These are phyloP conservation scores for Phellinidium pouzarii DNA, from an alignment of 1,284 basidiomycete genomes.

Conservation along the genomic window DNA sequence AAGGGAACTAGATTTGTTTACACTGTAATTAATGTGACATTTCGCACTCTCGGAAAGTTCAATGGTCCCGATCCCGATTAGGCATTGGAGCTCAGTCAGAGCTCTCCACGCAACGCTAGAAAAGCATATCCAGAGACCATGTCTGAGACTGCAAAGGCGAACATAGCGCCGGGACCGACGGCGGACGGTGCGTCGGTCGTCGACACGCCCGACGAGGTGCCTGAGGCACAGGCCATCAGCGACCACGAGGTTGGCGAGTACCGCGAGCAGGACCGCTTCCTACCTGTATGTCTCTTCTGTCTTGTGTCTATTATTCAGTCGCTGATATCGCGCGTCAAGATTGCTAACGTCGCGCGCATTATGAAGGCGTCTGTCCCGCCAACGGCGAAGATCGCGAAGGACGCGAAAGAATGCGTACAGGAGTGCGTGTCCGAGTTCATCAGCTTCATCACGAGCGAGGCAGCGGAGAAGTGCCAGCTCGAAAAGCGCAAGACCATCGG, in stretches of 20 bases:
- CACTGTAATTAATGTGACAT: not conserved
- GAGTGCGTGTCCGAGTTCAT: constrained; percentile 97
- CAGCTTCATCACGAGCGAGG: constrained; percentile 89
- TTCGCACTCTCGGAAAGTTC: too few relatives aligned
- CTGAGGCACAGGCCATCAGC: constrained; percentile 68
- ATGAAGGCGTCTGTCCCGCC: constrained; percentile 88
- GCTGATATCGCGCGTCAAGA: constrained; percentile 40
- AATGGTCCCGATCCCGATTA: too few relatives aligned
- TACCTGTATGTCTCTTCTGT: constrained; percentile 60
- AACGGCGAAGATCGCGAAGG: constrained; percentile 94
- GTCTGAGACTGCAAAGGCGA: constrained; percentile 45
- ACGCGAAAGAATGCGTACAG: constrained; percentile 95
- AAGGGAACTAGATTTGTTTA: not conserved
- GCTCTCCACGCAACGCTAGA: not conserved
- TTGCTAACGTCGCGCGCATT: constrained; percentile 91
- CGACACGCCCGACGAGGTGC: constrained; percentile 39
- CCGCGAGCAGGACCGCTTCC: constrained; percentile 85
- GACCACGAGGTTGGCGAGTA: constrained; percentile 90
- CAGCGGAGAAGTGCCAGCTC: constrained; percentile 80
- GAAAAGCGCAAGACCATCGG: constrained; percentile 88
- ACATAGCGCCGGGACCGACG: constrained; percentile 43
- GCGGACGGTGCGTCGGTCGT: constrained; percentile 38
- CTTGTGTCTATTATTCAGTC: not conserved
- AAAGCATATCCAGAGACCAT: constrained; percentile 27
- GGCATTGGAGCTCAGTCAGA: not conserved